Conservation (phyloP, 2,329 filamentous ascomycete species). For the Apiospora saccharicola region DNA sequence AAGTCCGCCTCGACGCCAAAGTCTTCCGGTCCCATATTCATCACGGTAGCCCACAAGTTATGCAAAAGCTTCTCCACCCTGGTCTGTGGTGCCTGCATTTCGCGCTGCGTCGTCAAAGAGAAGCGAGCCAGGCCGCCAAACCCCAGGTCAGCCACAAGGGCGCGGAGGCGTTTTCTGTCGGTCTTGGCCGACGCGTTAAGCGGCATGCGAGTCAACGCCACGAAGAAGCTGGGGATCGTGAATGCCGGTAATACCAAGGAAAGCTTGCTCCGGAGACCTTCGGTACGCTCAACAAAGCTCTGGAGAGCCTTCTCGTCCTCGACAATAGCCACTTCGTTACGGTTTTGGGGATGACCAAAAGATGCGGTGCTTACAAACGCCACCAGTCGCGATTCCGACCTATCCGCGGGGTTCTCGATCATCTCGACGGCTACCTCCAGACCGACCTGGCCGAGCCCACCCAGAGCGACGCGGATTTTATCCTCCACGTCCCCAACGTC, state of each 20-base stretch:
- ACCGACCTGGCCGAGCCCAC: neutral
- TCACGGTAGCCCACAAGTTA: slow-evolving; percentile 5
- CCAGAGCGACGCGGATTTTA: neutral
- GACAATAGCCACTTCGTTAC: neutral
- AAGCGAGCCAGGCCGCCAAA: neutral
- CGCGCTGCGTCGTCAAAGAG: neutral
- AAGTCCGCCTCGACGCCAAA: slow-evolving; percentile 36
- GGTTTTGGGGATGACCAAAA: neutral
- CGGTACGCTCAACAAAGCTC: neutral
- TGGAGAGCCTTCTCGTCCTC: neutral
- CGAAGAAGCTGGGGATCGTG: slow-evolving; percentile 28
- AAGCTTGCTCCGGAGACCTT: neutral
- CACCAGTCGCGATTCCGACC: slow-evolving; percentile 1
- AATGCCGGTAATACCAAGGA: slow-evolving; percentile 22
- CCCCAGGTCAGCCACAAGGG: neutral
- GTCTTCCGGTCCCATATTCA: neutral
- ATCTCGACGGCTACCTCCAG: slow-evolving; percentile 21
- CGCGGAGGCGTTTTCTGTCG: slow-evolving; percentile 25
- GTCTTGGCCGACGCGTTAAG: slow-evolving; percentile 26
- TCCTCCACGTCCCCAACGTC: slow-evolving; percentile 55
- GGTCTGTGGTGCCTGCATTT: neutral
- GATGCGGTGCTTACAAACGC: neutral
- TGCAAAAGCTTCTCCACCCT: neutral
- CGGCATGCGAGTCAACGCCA: slow-evolving; percentile 27
- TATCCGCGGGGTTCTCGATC: slow-evolving; percentile 10